Evolutionary conservation across 2,329 filamentous ascomycete genomes (phyloP), one percentile per base, ranked within the genome.

Genomic region (Dactylellina drechsleri): DNA sequence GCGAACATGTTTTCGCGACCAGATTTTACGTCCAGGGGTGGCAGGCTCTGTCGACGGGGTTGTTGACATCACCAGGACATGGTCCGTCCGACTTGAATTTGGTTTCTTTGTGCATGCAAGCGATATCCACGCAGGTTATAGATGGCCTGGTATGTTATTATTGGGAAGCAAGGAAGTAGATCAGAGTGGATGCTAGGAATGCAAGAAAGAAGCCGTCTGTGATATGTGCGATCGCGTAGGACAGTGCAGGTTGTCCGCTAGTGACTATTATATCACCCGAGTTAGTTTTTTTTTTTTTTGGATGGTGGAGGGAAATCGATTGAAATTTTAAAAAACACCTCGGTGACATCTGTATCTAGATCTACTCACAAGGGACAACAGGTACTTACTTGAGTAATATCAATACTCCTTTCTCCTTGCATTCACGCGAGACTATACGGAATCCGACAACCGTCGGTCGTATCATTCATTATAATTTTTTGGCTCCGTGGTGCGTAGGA

Each of bases 1-100:
- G 45, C 53, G 47, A 71, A 59, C 52, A 36, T 36, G 31, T 36
- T 36, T 36, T 36, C 31, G 31, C 31, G 31, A 36, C 6, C 6
- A 3, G 31, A 36, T 36, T 36, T 36, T 36, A 10, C 31, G 31
- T 2, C 31, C 31, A 36, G 31, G 31, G 31, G 31, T 36, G 23
- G 23, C 23, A 23, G 23, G 2, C 23, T 23, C 45, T 60, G 53
- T 54, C 47, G 53, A 67, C 41, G 50, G 54, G 52, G 40, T 50
- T 50, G 70, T 62, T 74, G 70, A 74, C 70, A 74, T 74, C 70
- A 74, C 64, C 49, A 56, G 13, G 43, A 47, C 13, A 18, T 47
- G 43, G 43, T 47, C 15, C 13, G 40, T 43, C 43, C 31, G 31
- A 7, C 31, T 10, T 36, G 5, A 36, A 7, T 10, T 36, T 7